A percentile compares a stretch with the other conserved stretches of the same genome.
These are phyloP conservation scores for Hericium erinaceus DNA, from an alignment of 768 basidiomycete genomes.

Conservation along the genomic window DNA sequence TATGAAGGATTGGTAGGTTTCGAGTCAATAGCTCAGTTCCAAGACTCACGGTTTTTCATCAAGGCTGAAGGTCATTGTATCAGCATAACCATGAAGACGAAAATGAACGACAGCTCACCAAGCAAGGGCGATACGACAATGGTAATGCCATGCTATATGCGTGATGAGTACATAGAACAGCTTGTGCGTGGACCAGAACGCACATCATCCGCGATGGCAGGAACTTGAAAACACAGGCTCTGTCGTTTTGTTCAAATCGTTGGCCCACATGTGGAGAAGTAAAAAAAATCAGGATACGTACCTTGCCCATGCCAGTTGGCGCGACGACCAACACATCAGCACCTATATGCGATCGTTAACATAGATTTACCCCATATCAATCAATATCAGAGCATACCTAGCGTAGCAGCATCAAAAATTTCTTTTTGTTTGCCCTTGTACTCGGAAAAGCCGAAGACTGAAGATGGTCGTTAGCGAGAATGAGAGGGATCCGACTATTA, in stretches of 20 bases:
- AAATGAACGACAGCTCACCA: conserved; percentile 31
- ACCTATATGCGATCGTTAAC: conserved; percentile 28
- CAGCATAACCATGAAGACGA: background rate
- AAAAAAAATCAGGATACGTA: conserved; percentile 15
- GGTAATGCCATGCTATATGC: conserved; percentile 51
- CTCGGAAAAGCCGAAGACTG: conserved; percentile 59
- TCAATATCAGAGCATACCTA: conserved; percentile 30
- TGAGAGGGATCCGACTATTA: too few relatives aligned
- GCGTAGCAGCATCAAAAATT: conserved; percentile 61
- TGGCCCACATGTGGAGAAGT: background rate
- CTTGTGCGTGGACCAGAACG: conserved; percentile 5
- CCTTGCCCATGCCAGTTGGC: conserved; percentile 88
- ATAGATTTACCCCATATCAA: background rate
- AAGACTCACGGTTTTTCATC: conserved; percentile 70
- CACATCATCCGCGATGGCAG: conserved; percentile 60
- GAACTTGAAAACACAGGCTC: conserved; percentile 84
- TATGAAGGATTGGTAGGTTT: conserved; percentile 18
- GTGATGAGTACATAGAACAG: background rate
- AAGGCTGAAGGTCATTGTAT: conserved; percentile 37
- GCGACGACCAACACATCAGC: conserved; percentile 72
- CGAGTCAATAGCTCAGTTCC: background rate
- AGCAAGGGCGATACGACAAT: conserved; percentile 72
- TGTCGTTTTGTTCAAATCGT: conserved; percentile 17
- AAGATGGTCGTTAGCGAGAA: background rate
- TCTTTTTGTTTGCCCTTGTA: conserved; percentile 76